Percentiles rank a stretch among this genome's conserved stretches.
Evolutionary conservation across 371 early-diverging fungal genomes (phyloP).

Genomic region (Mucor lusitanicus): DNA sequence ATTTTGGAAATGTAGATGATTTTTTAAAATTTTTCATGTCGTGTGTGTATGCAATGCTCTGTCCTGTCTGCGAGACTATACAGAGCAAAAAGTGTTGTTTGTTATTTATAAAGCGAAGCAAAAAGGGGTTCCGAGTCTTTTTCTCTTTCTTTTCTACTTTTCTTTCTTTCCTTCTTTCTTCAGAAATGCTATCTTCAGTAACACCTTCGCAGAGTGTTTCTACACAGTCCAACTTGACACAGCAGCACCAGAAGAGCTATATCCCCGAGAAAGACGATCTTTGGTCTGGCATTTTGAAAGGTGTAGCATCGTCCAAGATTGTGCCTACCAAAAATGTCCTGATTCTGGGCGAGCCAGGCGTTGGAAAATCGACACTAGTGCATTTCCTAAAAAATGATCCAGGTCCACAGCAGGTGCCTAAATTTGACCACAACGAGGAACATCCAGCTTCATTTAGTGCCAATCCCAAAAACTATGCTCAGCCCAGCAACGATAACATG

Average conservation of each 20-base stretch:
- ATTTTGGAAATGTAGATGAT: too few relatives aligned
- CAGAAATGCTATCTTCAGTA: conserved; percentile 22
- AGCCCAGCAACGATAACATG: conserved; percentile 18
- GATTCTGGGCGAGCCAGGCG: conserved; percentile 70
- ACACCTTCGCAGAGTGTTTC: conserved; percentile 35
- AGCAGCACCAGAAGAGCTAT: conserved; percentile 9
- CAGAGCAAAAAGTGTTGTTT: neutral
- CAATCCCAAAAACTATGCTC: conserved; percentile 13
- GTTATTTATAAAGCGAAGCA: conserved; percentile 1
- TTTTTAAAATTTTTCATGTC: neutral
- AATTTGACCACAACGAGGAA: conserved; percentile 18
- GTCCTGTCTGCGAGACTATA: neutral
- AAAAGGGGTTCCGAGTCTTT: neutral
- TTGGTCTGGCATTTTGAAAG: conserved; percentile 77
- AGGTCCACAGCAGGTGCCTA: conserved; percentile 29
- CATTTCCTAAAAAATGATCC: conserved; percentile 62
- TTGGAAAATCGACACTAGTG: conserved; percentile 70
- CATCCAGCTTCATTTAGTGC: conserved; percentile 21
- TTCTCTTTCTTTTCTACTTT: conserved; percentile 2
- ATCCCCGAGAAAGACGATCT: conserved; percentile 61
- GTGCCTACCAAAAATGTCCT: conserved; percentile 73
- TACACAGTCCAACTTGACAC: conserved; percentile 24
- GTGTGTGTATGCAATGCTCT: neutral
- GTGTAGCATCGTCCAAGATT: conserved; percentile 71
- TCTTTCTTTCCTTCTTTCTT: neutral